Conservation (phyloP, 495 filamentous ascomycete genomes). For the Massariosphaeria phaeospora region DNA sequence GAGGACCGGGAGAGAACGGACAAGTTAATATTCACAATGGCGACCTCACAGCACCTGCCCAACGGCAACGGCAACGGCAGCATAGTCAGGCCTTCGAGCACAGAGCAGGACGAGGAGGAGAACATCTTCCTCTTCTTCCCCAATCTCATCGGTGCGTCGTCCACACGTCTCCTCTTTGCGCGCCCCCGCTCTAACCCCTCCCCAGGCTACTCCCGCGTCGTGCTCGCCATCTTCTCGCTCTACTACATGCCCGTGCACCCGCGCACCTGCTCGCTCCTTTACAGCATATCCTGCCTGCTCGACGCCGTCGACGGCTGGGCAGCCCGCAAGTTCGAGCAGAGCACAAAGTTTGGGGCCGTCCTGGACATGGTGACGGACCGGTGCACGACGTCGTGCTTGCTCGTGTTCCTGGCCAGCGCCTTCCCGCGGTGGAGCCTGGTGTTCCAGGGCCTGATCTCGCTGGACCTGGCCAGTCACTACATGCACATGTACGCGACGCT, state of each 20-base stretch:
- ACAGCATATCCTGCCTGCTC: constrained; percentile 85
- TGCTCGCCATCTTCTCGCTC: constrained; percentile 84
- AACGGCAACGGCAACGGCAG: constrained; percentile 33
- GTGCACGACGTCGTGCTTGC: constrained; percentile 87
- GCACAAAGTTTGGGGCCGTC: constrained; percentile 89
- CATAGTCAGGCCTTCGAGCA: constrained; percentile 5
- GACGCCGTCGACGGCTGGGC: constrained; percentile 92
- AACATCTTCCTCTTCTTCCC: constrained; percentile 96
- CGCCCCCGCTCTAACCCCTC: constrained; percentile 2
- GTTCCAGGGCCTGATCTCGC: constrained; percentile 85
- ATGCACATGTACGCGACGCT: constrained; percentile 97
- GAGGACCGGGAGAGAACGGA: background rate
- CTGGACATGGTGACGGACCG: constrained; percentile 97
- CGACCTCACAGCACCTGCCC: constrained; percentile 11
- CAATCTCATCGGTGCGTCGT: constrained; percentile 77
- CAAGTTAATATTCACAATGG: constrained; percentile 13
- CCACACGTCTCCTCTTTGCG: constrained; percentile 5
- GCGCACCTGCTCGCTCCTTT: constrained; percentile 85
- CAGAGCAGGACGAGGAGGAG: constrained; percentile 50
- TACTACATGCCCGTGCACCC: constrained; percentile 99
- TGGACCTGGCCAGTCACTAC: constrained; percentile 94
- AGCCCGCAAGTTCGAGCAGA: constrained; percentile 81
- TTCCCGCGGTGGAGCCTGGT: constrained; percentile 88
- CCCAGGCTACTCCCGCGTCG: constrained; percentile 78
- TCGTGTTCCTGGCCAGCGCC: constrained; percentile 87